These are phyloP conservation scores for Clavispora santaluciae DNA, from an alignment of 805 yeast species.

Conservation along the genomic window DNA sequence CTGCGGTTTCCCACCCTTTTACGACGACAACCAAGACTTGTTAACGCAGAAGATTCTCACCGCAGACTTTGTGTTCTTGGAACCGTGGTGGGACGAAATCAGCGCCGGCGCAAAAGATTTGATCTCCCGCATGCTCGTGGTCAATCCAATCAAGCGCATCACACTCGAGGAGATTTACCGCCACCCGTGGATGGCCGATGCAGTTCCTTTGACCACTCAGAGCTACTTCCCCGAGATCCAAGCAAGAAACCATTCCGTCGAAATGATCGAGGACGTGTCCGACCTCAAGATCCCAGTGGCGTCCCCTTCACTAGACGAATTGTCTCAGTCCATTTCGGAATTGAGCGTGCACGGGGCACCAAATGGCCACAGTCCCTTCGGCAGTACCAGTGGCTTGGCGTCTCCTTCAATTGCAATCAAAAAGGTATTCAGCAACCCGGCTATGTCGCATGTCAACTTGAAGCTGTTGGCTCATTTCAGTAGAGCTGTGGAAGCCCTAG, in stretches of 20 bases:
- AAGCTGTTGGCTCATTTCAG: slow-evolving; percentile 13
- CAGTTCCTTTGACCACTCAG: slow-evolving; percentile 8
- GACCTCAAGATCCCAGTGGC: not conserved
- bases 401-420: slow-evolving; percentile 29
- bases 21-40: slow-evolving; percentile 72
- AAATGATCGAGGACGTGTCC: not conserved
- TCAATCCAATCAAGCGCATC: slow-evolving; percentile 63
- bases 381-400: slow-evolving; percentile 9
- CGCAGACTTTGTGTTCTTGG: slow-evolving; percentile 70
- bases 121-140: slow-evolving; percentile 62
- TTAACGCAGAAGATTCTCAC: slow-evolving; percentile 75
- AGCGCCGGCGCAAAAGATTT: slow-evolving; percentile 63
- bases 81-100: slow-evolving; percentile 91
- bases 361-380: slow-evolving; percentile 5
- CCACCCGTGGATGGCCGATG: slow-evolving; percentile 65
- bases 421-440: slow-evolving; percentile 40
- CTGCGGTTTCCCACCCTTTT: slow-evolving; percentile 98
- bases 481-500: slow-evolving; percentile 9
- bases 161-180: slow-evolving; percentile 65
- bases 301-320: not conserved
- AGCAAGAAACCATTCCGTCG: not conserved
- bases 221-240: slow-evolving; percentile 13
- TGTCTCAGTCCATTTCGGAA: not conserved
- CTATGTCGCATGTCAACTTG: slow-evolving; percentile 26
- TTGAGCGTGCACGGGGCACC: not conserved